Evolutionary conservation across 2,329 filamentous ascomycete genomes (phyloP).

Genomic region (Gnomoniopsis sp.): DNA sequence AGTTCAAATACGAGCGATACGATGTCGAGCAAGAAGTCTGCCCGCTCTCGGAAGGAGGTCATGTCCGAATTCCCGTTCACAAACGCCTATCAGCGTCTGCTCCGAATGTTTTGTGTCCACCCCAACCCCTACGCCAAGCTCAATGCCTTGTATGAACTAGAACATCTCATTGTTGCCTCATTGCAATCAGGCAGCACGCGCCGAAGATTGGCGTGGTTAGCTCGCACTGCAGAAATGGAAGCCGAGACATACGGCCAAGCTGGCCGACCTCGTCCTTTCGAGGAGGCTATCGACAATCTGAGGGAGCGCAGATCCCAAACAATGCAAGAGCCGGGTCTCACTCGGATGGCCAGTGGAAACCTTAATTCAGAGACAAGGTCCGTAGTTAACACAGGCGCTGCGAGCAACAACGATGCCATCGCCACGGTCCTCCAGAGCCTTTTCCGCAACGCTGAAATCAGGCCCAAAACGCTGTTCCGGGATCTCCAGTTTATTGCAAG

Average conservation of each 20-base stretch:
- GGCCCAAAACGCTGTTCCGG: conserved; percentile 78
- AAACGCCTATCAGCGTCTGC: conserved; percentile 72
- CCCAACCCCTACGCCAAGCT: conserved; percentile 87
- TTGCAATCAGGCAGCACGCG: conserved; percentile 53
- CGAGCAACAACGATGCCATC: conserved; percentile 59
- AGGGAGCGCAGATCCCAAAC: conserved; percentile 64
- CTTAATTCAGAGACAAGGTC: conserved; percentile 43
- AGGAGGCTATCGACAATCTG: conserved; percentile 67
- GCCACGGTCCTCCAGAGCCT: conserved; percentile 64
- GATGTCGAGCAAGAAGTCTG: conserved; percentile 27
- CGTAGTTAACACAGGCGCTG: conserved; percentile 39
- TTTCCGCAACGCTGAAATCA: conserved; percentile 63
- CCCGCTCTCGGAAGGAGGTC: conserved; percentile 29
- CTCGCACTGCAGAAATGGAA: conserved; percentile 24
- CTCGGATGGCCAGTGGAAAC: conserved; percentile 18
- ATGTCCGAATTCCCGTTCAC: conserved; percentile 71
- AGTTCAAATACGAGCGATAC: conserved; percentile 39
- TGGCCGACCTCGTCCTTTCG: conserved; percentile 47
- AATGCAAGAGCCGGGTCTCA: conserved; percentile 35
- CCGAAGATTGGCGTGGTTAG: conserved; percentile 33
- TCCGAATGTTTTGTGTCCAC: conserved; percentile 84
- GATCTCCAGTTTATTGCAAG: conserved; percentile 73
- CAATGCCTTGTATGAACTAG: conserved; percentile 75
- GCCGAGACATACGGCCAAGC: conserved; percentile 17
- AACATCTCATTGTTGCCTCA: conserved; percentile 76